Base-by-base conservation (phyloP, 306 rosid species). In the Carpinus fangiana region DNA sequence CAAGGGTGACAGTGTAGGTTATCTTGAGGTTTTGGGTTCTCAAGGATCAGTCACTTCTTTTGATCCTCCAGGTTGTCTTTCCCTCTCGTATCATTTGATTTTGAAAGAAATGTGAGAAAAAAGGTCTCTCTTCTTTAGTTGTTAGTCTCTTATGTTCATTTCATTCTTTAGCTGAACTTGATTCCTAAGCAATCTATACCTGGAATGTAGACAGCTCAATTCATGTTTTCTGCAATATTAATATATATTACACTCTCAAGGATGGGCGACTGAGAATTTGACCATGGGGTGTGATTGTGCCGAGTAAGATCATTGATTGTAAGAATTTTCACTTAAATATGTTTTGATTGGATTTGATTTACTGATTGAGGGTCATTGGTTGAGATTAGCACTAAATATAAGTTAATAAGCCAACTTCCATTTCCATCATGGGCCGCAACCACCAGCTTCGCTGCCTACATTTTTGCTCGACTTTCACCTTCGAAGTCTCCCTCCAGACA, bases 1-100 rank as follows among this genome's bases (percentile, higher is more conserved):
- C 90, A 95, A 95, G 98, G 75, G 84, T 87, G 83, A 41, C 87
- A 80, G 82, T 31, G 88, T 87, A 86, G 94, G 93, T 91, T 82
- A 78, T 89, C 87, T 56, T 77, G 59, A 89, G 86, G 78, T 97
- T 95, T 95, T 86, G 84, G 79, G 82, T 90, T 88, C 90, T 88
- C 90, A 95, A 91, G 99, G 86, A 88, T 95, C 91, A 72, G 76
- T 69, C 54, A 34, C 51, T 73, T 57, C 41, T 82, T 81, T 75
- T 82, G 60, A 80, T 81, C 81, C 85, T 82, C 76, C 86, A 74
- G 74, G 61, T 76, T 79, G 53, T 51, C 47, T 74, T 59, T 54
- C 80, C 83, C 81, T 75, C 72, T 84, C 43, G 57, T 50, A 55
- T 72, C 79, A 38, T 81, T 78, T 36, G 41, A 36, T 3, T 5